These are phyloP conservation scores for Globisporangium nodosum DNA, from an alignment of 352 stramenopile genomes.

Conservation along the genomic window DNA sequence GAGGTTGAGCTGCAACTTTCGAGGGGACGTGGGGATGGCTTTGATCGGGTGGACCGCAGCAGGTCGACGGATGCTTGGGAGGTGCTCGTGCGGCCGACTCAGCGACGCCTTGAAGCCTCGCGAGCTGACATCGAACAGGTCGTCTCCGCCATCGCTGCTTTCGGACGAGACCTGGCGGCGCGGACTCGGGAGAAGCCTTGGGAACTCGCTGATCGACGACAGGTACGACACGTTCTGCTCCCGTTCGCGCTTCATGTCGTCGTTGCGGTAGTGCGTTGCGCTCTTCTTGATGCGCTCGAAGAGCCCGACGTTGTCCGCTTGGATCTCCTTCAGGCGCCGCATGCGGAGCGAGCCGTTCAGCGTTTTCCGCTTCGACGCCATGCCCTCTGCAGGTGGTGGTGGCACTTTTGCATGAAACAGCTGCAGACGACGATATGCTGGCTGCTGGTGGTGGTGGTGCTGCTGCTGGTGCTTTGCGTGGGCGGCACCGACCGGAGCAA, in stretches of 20 bases:
- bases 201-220: constrained; percentile 66
- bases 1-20: constrained; percentile 48
- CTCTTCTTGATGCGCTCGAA: constrained; percentile 62
- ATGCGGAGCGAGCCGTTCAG: constrained; percentile 44
- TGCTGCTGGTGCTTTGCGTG: not conserved
- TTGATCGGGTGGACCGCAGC: constrained; percentile 46
- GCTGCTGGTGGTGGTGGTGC: constrained; percentile 8
- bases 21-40: constrained; percentile 45
- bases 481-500: constrained; percentile 12
- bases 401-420: constrained; percentile 6
- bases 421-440: not conserved
- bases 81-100: constrained; percentile 2
- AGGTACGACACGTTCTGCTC: constrained; percentile 68
- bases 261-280: constrained; percentile 53
- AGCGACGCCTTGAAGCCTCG: constrained; percentile 1
- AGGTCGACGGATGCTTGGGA: constrained; percentile 23
- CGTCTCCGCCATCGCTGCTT: not conserved
- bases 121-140: not conserved
- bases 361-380: constrained; percentile 19
- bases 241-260: constrained; percentile 52
- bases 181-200: constrained; percentile 12
- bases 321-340: constrained; percentile 56
- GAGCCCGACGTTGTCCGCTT: constrained; percentile 46
- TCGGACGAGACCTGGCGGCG: constrained; percentile 10
- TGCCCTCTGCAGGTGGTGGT: constrained; percentile 10